Base-by-base conservation (phyloP, 305 asterid species). In the Fraxinus nigra region DNA sequence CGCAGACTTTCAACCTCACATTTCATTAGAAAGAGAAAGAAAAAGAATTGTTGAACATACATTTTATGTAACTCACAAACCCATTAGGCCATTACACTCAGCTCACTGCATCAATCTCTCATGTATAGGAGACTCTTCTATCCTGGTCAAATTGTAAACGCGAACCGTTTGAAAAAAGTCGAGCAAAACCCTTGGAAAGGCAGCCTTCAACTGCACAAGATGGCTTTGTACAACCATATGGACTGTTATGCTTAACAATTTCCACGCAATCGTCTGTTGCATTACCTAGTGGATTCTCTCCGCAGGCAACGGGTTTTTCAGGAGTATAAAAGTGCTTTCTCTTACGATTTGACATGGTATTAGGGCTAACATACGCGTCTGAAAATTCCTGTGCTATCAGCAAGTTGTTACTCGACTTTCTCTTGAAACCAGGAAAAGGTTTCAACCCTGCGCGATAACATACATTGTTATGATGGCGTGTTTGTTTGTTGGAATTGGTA, bases 171-270 rank as follows among this genome's bases (percentile, higher is more conserved):
- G 98, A 93, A 59, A 96, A 86, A 56, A 96, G 97, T 59, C 92
- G 93, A 0, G 97, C 97, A 72, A 96, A 94, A 13, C 98, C 98
- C 89, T 88, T 92, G 65, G 99, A 88, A 83, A 95, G 85, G 77
- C 95, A 94, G 35, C 99, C 97, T 85, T 95, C 98, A 20, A 94
- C 89, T 1, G 97, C 90, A 78, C 98, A 90, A 0, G 87, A 89
- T 79, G 95, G 89, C 85, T 84, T 87, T 81, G 89, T 75, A 84
- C 90, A 86, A 61, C 90, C 89, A 5, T 65, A 72, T 7, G 90
- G 78, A 78, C 81, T 77, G 46, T 84, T 85, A 38, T 90, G 92
- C 80, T 85, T 90, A 63, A 78, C 82, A 43, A 56, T 78, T 80
- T 82, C 93, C 69, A 33, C 16, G 77, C 85, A 72, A 54, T 85